Evolutionary conservation across 768 basidiomycete genomes (phyloP), one percentile per base, ranked within the genome.

Genomic region (Lactarius deliciosus): DNA sequence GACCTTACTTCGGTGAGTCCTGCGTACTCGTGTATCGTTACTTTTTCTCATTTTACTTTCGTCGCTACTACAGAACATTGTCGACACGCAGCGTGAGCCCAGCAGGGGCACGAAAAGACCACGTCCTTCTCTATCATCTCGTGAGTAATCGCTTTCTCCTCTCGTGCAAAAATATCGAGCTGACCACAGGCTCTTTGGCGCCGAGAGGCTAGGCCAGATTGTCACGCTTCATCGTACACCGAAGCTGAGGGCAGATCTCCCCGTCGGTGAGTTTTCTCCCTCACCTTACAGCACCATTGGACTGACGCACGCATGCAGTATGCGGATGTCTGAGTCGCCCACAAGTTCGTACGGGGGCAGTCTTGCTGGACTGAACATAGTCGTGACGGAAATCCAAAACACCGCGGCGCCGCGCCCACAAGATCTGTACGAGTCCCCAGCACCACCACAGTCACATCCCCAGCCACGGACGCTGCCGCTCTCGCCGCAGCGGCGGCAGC

Each of bases 181-280:
- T 55, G 36, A 60, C 18, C 40, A 55, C 18, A 54, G 22, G 38
- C 50, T 53, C 25, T 36, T 25, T 16, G 61, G 63, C 43, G 43
- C 34, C 9, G 56, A 64, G 63, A 57, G 63, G 34, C 43, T 38
- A 34, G 5, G n/a, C 13, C 43, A 38, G 55, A 50, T 32, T 18
- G 32, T 43, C 34, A 43, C 56, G 5, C n/a, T 25, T 10, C 22
- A 7, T 53, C 25, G 50, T 22, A 15, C 22, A 5, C n/a, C 0
- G 22, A 13, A 0, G 13, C 25, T 25, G 50, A 53, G 50, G 50
- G 22, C 13, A 53, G 50, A 22, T 53, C 50, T 53, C 50, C 50
- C 5, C 50, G 50, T 25, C 50, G 50, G 50, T 53, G 25, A 53
- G 50, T 50, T 50, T 50, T 2, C 47, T 25, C 22, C 22, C 4